phyloP scores from a whole-genome alignment of 495 filamentous ascomycete species.

The Penicillium pancosmium region DNA sequence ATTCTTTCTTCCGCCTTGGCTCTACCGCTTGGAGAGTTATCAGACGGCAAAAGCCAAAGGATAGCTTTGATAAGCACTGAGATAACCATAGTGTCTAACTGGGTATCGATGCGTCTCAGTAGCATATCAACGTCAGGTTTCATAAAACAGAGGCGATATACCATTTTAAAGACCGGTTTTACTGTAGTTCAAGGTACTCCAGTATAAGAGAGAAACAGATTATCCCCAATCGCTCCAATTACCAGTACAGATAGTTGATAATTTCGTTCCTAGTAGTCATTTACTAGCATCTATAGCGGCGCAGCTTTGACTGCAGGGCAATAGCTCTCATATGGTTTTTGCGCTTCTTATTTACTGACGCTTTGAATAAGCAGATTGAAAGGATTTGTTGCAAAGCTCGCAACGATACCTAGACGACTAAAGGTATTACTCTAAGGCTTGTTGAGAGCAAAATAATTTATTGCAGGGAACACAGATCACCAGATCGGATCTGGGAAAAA shows the following conservation, averaged over 20 bases:
- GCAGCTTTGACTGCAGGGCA: not conserved
- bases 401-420: not conserved
- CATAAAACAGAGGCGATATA: not conserved
- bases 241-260: too few species aligned
- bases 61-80: conserved; percentile 1
- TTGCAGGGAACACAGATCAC: too few species aligned
- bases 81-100: not conserved
- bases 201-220: too few species aligned
- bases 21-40: not conserved
- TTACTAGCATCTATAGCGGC: too few species aligned
- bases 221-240: too few species aligned
- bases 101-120: not conserved
- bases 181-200: not conserved
- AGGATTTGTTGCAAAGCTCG: conserved; percentile 4
- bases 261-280: too few species aligned
- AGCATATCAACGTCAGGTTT: conserved; percentile 2
- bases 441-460: too few species aligned
- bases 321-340: not conserved
- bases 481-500: too few species aligned
- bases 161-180: conserved; percentile 2
- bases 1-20: conserved; percentile 2
- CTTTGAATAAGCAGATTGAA: not conserved
- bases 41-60: not conserved
- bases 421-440: too few species aligned
- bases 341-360: not conserved